Evolutionary conservation across 2,329 filamentous ascomycete genomes (phyloP).

Genomic region (Aspergillus quadricinctus): DNA sequence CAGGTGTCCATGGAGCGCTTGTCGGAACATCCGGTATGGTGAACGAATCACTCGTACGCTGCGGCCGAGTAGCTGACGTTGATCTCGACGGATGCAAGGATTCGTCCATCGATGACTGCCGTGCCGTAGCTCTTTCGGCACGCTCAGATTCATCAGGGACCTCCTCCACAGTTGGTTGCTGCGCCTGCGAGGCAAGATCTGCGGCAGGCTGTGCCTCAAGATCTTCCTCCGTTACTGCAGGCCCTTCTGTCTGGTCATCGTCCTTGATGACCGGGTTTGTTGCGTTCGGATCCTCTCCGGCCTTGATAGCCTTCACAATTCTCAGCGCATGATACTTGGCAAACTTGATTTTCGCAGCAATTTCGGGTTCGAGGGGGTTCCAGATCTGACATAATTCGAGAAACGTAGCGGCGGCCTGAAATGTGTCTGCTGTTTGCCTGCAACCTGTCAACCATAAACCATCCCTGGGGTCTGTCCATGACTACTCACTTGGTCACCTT

Average conservation of each 20-base stretch:
- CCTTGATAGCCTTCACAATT: conserved; percentile 85
- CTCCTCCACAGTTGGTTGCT: conserved; percentile 57
- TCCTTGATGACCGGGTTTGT: conserved; percentile 71
- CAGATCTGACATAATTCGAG: conserved; percentile 84
- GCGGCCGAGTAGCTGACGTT: conserved; percentile 34
- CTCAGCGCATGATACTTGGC: conserved; percentile 93
- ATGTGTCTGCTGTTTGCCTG: conserved; percentile 89
- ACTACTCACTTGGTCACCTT: conserved; percentile 68
- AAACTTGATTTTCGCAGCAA: conserved; percentile 84
- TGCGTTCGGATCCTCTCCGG: conserved; percentile 86
- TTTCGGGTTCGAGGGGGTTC: conserved; percentile 69
- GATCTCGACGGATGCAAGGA: conserved; percentile 48
- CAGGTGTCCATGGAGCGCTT: conserved; percentile 22
- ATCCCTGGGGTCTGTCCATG: neutral
- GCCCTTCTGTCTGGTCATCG: conserved; percentile 41
- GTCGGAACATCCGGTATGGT: conserved; percentile 22
- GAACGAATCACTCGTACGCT: conserved; percentile 16
- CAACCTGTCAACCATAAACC: conserved; percentile 6
- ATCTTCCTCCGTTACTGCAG: conserved; percentile 58
- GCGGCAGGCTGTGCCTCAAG: conserved; percentile 54
- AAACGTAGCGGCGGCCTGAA: conserved; percentile 88
- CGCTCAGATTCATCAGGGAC: conserved; percentile 54
- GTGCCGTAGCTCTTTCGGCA: conserved; percentile 41
- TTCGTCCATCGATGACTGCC: conserved; percentile 47
- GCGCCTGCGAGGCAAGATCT: conserved; percentile 44